A percentile compares a stretch with the other conserved stretches of the same genome.
Conservation (phyloP, 768 basidiomycete species). For the Panaeolus cyanescens region DNA sequence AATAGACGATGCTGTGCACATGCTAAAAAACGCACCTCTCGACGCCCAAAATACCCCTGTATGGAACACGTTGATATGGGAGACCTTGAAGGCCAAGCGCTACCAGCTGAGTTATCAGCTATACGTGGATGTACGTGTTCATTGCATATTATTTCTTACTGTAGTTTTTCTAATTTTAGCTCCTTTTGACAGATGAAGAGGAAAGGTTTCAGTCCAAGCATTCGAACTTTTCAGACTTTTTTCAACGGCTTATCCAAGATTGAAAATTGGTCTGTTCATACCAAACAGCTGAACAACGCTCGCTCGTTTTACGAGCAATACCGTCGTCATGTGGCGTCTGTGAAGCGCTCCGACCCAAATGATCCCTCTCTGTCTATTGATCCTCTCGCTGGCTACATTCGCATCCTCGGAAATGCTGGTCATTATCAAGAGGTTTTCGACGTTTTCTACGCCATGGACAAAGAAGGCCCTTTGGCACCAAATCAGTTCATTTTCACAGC, state of each 20-base stretch:
- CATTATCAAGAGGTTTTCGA: slow-evolving; percentile 72
- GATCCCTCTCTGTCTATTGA: slow-evolving; percentile 49
- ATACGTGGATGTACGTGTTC: slow-evolving; percentile 62
- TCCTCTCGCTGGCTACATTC: slow-evolving; percentile 65
- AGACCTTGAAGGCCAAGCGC: slow-evolving; percentile 55
- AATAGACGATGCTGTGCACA: slow-evolving; percentile 61
- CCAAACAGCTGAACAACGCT: slow-evolving; percentile 64
- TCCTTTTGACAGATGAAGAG: slow-evolving; percentile 72
- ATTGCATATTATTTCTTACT: slow-evolving; percentile 1
- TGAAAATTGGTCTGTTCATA: slow-evolving; percentile 56
- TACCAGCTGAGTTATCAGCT: slow-evolving; percentile 65
- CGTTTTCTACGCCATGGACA: slow-evolving; percentile 68
- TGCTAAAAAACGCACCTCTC: slow-evolving; percentile 68
- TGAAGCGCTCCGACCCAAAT: slow-evolving; percentile 48
- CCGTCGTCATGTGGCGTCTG: slow-evolving; percentile 46
- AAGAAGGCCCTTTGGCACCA: slow-evolving; percentile 64
- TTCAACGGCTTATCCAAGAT: slow-evolving; percentile 65
- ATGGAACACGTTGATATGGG: slow-evolving; percentile 81
- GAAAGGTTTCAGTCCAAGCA: slow-evolving; percentile 71
- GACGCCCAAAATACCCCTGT: slow-evolving; percentile 75
- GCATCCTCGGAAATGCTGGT: slow-evolving; percentile 61
- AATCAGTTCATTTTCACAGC: slow-evolving; percentile 63
- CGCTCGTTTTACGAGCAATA: slow-evolving; percentile 63
- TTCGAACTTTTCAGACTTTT: slow-evolving; percentile 69
- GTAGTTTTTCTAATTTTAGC: slow-evolving; percentile 5